A percentile compares a stretch with the other conserved stretches of the same genome.
Evolutionary conservation across 768 basidiomycete genomes (phyloP).

Genomic region (Phlebiopsis gigantea): DNA sequence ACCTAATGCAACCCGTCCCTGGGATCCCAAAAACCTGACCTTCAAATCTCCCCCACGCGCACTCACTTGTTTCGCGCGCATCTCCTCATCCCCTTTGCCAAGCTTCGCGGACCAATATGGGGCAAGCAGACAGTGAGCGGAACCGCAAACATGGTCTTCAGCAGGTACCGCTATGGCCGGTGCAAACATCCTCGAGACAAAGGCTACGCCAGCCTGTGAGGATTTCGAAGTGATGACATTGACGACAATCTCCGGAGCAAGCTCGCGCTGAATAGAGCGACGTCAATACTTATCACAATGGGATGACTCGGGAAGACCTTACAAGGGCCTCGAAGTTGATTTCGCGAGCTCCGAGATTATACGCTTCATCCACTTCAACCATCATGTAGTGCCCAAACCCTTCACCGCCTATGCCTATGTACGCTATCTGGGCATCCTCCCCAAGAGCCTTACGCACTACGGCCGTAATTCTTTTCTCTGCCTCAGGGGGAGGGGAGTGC

Average conservation of each 20-base stretch:
- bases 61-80: slow-evolving; percentile 49
- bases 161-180: slow-evolving; percentile 26
- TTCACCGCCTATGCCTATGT: slow-evolving; percentile 31
- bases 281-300: background rate
- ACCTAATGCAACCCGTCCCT: background rate
- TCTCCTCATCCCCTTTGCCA: slow-evolving; percentile 25
- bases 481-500: slow-evolving; percentile 24
- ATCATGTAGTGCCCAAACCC: slow-evolving; percentile 33
- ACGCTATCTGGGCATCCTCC: slow-evolving; percentile 30
- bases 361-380: slow-evolving; percentile 36
- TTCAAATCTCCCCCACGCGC: slow-evolving; percentile 41
- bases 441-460: slow-evolving; percentile 35
- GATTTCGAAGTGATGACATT: slow-evolving; percentile 37
- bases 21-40: slow-evolving; percentile 30
- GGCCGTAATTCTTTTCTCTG: slow-evolving; percentile 26
- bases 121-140: slow-evolving; percentile 42
- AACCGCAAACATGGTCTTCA: slow-evolving; percentile 52
- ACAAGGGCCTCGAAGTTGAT: slow-evolving; percentile 33
- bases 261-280: slow-evolving; percentile 17
- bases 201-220: slow-evolving; percentile 29
- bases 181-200: slow-evolving; percentile 49
- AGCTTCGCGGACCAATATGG: slow-evolving; percentile 46
- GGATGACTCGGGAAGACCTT: slow-evolving; percentile 8
- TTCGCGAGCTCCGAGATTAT: slow-evolving; percentile 29
- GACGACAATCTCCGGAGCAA: slow-evolving; percentile 28